These are phyloP conservation scores for Wallacemonas rigidus DNA, from an alignment of 208 protist genomes.

Conservation along the genomic window DNA sequence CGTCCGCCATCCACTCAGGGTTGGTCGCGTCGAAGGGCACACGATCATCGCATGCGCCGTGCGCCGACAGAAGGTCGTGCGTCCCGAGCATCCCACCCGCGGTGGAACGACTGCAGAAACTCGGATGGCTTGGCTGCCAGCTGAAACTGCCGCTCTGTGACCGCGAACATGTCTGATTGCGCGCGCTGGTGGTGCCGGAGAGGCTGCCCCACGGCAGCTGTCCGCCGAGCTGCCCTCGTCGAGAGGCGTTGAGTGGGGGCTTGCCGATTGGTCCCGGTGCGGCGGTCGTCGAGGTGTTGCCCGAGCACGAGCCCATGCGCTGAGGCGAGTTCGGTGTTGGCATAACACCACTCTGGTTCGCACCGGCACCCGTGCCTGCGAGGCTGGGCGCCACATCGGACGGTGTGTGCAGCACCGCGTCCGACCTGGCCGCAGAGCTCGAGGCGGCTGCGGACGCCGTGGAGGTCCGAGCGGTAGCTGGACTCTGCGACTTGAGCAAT, in stretches of 20 bases:
- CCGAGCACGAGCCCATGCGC: not conserved
- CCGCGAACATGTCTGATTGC: not conserved
- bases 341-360: too few species aligned
- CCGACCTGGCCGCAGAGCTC: too few species aligned
- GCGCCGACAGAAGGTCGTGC: not conserved
- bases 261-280: slow-evolving; percentile 1
- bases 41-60: not conserved
- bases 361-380: too few species aligned
- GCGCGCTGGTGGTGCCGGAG: not conserved
- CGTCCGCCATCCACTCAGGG: not conserved
- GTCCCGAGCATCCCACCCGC: not conserved
- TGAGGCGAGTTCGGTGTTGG: not conserved
- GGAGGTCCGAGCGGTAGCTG: not conserved
- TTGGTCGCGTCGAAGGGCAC: not conserved
- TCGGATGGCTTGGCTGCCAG: not conserved
- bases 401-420: too few species aligned
- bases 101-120: not conserved
- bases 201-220: not conserved
- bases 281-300: not conserved
- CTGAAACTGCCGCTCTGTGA: slow-evolving; percentile 1
- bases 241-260: slow-evolving; percentile 10
- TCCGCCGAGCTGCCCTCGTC: not conserved
- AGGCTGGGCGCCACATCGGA: too few species aligned
- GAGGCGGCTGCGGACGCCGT: too few species aligned
- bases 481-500: not conserved